Percentiles rank a stretch among this genome's conserved stretches.
Conservation (phyloP, 345 rosid species). For the Populus pruinosa region DNA sequence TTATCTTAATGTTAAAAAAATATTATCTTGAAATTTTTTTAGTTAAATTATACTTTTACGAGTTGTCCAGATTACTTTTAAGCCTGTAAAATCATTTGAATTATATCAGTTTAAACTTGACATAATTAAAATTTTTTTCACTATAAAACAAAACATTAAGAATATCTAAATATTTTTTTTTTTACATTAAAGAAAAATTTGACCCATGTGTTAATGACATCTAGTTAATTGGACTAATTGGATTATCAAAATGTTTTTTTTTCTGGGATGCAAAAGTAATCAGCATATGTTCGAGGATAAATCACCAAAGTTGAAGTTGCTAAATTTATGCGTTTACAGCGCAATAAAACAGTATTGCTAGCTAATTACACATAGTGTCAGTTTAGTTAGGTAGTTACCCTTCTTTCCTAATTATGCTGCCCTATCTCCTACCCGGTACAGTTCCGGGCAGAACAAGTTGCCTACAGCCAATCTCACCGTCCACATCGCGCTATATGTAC, state of each 20-base stretch:
- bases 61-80: accelerated
- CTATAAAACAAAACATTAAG: no score
- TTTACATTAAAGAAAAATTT: no score
- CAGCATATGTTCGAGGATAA: background rate
- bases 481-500: background rate
- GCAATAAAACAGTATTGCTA: background rate
- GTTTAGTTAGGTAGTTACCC: background rate
- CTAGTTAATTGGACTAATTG: no score
- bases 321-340: conserved; percentile 24
- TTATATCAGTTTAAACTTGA: accelerated
- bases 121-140: no score
- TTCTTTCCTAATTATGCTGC: conserved; percentile 8
- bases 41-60: no score
- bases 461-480: background rate
- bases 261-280: no score
- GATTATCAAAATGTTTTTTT: no score
- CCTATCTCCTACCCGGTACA: background rate
- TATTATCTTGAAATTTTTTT: no score
- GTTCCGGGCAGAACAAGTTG: conserved; percentile 18
- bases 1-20: no score
- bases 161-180: no score
- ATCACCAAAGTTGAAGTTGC: background rate
- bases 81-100: accelerated
- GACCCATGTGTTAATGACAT: no score
- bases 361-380: background rate